These are phyloP conservation scores for Alternaria atra DNA, from an alignment of 2,329 filamentous ascomycete genomes.

Conservation along the genomic window DNA sequence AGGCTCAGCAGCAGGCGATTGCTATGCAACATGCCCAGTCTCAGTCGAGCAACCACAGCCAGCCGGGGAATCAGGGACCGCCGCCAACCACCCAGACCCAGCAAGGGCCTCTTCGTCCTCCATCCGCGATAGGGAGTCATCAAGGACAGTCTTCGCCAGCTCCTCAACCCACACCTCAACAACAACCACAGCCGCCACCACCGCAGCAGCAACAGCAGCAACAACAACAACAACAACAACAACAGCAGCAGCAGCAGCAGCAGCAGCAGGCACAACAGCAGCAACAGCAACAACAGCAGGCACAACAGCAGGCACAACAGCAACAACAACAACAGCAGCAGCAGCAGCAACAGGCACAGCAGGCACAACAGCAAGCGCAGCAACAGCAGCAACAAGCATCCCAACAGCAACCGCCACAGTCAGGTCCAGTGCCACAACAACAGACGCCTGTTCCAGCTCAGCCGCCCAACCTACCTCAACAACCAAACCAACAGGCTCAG, in stretches of 20 bases:
- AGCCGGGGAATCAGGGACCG: constrained; percentile 52
- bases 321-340: constrained; percentile 48
- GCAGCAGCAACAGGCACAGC: constrained; percentile 27
- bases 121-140: constrained; percentile 49
- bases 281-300: constrained; percentile 20
- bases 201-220: constrained; percentile 51
- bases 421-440: constrained; percentile 56
- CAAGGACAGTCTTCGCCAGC: constrained; percentile 53
- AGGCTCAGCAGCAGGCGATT: constrained; percentile 50
- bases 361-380: constrained; percentile 48
- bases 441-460: constrained; percentile 53
- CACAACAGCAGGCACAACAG: constrained; percentile 47
- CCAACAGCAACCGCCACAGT: constrained; percentile 50
- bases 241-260: constrained; percentile 47
- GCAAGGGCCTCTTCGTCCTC: constrained; percentile 51
- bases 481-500: constrained; percentile 46
- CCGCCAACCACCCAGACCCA: constrained; percentile 47
- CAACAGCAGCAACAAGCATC: constrained; percentile 37
- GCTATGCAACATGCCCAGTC: constrained; percentile 60
- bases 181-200: constrained; percentile 52
- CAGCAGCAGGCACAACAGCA: constrained; percentile 38
- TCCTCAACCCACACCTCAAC: constrained; percentile 48
- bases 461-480: constrained; percentile 42
- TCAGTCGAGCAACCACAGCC: constrained; percentile 60
- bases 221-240: constrained; percentile 30